A percentile compares a stretch with the other conserved stretches of the same genome.
Evolutionary conservation across 208 protist genomes (phyloP).

Genomic region (Trypanosoma cruzi): DNA sequence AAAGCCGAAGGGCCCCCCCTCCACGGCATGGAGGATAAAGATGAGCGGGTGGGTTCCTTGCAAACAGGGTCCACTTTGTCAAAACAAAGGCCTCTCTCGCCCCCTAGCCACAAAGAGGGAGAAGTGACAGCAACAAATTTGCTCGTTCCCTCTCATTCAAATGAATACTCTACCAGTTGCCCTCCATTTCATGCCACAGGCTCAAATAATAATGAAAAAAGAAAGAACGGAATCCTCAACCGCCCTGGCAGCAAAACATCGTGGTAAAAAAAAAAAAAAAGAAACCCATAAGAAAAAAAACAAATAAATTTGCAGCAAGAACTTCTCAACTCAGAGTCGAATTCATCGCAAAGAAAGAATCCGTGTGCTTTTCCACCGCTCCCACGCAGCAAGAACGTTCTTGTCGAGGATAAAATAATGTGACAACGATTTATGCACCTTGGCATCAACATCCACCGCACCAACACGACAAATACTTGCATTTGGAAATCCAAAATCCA

Average conservation of each 20-base stretch:
- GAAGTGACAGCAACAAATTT: background rate
- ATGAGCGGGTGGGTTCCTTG: no score
- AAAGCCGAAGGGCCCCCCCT: background rate
- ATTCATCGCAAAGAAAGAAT: background rate
- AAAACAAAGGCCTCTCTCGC: no score
- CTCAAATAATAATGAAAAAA: background rate
- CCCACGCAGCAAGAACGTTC: constrained; percentile 45
- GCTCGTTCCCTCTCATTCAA: background rate
- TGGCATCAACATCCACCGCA: constrained; percentile 75
- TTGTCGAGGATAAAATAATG: constrained; percentile 63
- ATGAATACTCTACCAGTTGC: background rate
- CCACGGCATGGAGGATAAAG: no score
- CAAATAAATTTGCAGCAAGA: background rate
- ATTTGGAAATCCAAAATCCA: constrained; percentile 19
- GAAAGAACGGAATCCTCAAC: background rate
- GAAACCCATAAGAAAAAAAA: constrained; percentile 18
- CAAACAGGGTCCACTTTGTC: no score
- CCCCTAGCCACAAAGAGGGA: no score
- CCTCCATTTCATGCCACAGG: background rate
- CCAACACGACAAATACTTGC: constrained; percentile 48
- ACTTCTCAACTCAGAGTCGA: background rate
- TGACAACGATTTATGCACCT: constrained; percentile 63
- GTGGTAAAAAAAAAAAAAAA: constrained; percentile 2
- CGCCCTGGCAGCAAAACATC: background rate
- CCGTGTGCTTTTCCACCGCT: constrained; percentile 6